Percentiles rank a stretch among this genome's conserved stretches.
Conservation (phyloP, 1,284 basidiomycete species). For the Coniferiporia sulphurascens region DNA sequence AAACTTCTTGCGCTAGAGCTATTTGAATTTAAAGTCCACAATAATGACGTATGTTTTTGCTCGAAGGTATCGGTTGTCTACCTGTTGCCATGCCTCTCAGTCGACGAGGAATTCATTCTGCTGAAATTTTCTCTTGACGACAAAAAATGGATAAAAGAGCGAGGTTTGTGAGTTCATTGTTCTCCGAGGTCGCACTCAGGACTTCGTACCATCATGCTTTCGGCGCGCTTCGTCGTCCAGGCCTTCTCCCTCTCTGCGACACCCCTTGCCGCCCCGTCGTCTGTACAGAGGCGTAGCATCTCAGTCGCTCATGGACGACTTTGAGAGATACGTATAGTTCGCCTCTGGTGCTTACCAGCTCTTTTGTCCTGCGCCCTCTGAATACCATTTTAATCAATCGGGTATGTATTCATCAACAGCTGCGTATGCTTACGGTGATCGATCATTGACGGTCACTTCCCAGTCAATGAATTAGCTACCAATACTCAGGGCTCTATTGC, state of each 20-base stretch:
- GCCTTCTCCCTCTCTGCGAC: not conserved
- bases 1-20: no score
- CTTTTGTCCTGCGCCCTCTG: constrained; percentile 14
- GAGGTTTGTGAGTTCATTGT: no score
- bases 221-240: not conserved
- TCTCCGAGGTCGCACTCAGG: no score
- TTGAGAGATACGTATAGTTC: constrained; percentile 18
- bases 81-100: no score
- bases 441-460: not conserved
- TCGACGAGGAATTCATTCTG: no score
- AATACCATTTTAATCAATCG: constrained; percentile 17
- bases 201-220: not conserved
- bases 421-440: no score
- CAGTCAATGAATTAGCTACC: constrained; percentile 15
- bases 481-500: constrained; percentile 19
- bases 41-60: no score
- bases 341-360: not conserved
- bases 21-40: no score
- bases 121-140: no score
- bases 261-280: not conserved
- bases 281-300: constrained; percentile 12
- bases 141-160: no score
- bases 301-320: constrained; percentile 16
- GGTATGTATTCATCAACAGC: not conserved
- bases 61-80: no score